Evolutionary conservation across 2,329 filamentous ascomycete genomes (phyloP).

Genomic region (Cladorrhinum sp.): DNA sequence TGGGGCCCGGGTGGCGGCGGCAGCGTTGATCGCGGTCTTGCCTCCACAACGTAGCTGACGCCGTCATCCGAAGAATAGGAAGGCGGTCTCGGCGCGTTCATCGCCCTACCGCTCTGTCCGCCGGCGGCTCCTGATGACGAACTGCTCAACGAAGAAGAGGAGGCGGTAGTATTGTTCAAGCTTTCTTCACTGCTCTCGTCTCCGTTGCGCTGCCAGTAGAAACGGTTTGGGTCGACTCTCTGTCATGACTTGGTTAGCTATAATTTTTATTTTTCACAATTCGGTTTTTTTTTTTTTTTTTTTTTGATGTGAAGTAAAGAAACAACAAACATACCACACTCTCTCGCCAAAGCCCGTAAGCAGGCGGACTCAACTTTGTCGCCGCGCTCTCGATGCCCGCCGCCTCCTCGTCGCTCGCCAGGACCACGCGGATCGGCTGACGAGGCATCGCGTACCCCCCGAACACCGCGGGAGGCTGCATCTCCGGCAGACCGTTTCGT

Average conservation of each 20-base stretch:
- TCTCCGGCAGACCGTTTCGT: constrained; percentile 35
- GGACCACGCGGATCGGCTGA: constrained; percentile 71
- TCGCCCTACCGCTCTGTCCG: constrained; percentile 25
- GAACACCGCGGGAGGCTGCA: constrained; percentile 41
- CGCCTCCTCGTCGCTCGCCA: constrained; percentile 71
- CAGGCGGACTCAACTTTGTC: constrained; percentile 66
- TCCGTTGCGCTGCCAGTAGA: constrained; percentile 76
- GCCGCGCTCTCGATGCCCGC: constrained; percentile 54
- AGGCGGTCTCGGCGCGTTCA: constrained; percentile 56
- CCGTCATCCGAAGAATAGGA: constrained; percentile 76
- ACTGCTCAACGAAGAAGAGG: constrained; percentile 27
- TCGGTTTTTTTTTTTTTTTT: neutral
- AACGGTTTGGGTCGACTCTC: constrained; percentile 74
- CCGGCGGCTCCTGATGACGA: too few relatives aligned
- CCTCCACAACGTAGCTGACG: constrained; percentile 68
- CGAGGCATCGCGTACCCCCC: constrained; percentile 65
- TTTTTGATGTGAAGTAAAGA: neutral
- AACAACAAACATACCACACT: constrained; percentile 76
- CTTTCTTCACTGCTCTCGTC: constrained; percentile 18
- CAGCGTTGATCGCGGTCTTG: constrained; percentile 56
- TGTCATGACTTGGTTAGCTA: too few relatives aligned
- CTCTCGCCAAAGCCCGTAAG: constrained; percentile 80
- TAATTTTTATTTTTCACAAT: too few relatives aligned
- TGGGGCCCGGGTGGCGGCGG: constrained; percentile 43
- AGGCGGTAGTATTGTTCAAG: neutral